Percentiles rank a stretch among this genome's conserved stretches.
phyloP scores from a whole-genome alignment of 129 eudicot species.

The Kitagawia praeruptora region DNA sequence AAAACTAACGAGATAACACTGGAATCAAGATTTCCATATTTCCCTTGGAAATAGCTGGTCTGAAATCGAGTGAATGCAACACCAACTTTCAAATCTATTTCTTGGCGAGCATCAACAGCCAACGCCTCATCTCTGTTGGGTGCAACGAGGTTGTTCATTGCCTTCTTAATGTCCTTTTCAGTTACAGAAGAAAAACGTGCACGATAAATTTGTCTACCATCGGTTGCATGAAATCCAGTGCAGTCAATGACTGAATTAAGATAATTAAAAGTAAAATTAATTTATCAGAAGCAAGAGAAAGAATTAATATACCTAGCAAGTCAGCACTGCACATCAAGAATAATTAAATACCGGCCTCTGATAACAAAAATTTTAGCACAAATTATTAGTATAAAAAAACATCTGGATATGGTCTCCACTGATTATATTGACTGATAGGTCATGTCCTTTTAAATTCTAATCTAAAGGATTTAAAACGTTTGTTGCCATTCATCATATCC shows the following conservation, averaged over 20 bases:
- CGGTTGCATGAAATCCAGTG: constrained; percentile 56
- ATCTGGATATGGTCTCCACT: neutral
- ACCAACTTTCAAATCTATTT: constrained; percentile 96
- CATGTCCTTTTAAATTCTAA: neutral
- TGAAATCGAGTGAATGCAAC: constrained; percentile 93
- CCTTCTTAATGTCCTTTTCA: constrained; percentile 72
- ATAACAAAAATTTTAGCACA: neutral
- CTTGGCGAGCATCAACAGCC: constrained; percentile 98
- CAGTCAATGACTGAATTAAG: constrained; percentile 71
- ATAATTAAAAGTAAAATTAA: neutral
- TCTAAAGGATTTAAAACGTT: neutral
- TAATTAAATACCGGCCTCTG: neutral
- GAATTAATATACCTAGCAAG: neutral
- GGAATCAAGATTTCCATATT: constrained; percentile 94
- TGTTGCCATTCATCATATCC: neutral
- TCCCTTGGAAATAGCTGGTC: constrained; percentile 85
- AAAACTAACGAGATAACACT: constrained; percentile 87
- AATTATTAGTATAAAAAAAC: neutral
- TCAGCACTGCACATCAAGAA: neutral
- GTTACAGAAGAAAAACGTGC: constrained; percentile 95
- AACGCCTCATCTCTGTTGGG: constrained; percentile 85
- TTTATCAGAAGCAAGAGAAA: neutral
- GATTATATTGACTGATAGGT: neutral
- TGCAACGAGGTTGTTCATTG: constrained; percentile 70
- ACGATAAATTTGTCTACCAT: constrained; percentile 59